Evolutionary conservation across 2,329 filamentous ascomycete species (phyloP).

Genomic region (Aspergillus pseudonomiae): DNA sequence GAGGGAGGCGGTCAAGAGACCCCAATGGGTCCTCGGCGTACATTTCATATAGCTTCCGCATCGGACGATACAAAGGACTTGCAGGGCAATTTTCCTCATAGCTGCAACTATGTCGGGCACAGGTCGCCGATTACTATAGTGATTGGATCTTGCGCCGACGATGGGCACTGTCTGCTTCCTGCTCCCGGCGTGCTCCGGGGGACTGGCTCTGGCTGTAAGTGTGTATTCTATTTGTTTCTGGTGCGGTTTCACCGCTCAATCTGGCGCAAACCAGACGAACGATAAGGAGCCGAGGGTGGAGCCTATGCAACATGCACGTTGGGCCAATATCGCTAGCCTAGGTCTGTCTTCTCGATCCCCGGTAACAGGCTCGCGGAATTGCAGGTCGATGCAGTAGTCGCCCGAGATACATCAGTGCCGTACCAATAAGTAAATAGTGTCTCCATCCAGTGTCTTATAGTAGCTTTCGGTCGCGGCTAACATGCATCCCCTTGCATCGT

Average conservation of each 20-base stretch:
- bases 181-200: slow-evolving; percentile 29
- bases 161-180: slow-evolving; percentile 14
- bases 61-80: slow-evolving; percentile 14
- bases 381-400: slow-evolving; percentile 23
- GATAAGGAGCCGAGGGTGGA: slow-evolving; percentile 28
- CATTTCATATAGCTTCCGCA: slow-evolving; percentile 20
- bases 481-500: slow-evolving; percentile 6
- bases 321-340: slow-evolving; percentile 25
- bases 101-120: slow-evolving; percentile 17
- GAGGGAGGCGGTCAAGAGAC: slow-evolving; percentile 24
- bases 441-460: slow-evolving; percentile 7
- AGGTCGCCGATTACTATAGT: slow-evolving; percentile 7
- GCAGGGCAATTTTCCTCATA: slow-evolving; percentile 17
- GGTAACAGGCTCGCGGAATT: slow-evolving; percentile 18
- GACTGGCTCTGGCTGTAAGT: slow-evolving; percentile 20
- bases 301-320: slow-evolving; percentile 26
- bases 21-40: slow-evolving; percentile 19
- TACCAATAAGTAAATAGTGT: not conserved
- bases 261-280: slow-evolving; percentile 22
- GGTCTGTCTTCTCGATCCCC: slow-evolving; percentile 22
- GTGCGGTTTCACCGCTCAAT: slow-evolving; percentile 30
- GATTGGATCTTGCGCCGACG: slow-evolving; percentile 7
- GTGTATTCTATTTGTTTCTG: slow-evolving; percentile 21
- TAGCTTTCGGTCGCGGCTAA: slow-evolving; percentile 1
- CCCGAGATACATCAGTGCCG: slow-evolving; percentile 17